Evolutionary conservation across 106 monocot species (phyloP).

Genomic region (Acanthochlamys bracteata): DNA sequence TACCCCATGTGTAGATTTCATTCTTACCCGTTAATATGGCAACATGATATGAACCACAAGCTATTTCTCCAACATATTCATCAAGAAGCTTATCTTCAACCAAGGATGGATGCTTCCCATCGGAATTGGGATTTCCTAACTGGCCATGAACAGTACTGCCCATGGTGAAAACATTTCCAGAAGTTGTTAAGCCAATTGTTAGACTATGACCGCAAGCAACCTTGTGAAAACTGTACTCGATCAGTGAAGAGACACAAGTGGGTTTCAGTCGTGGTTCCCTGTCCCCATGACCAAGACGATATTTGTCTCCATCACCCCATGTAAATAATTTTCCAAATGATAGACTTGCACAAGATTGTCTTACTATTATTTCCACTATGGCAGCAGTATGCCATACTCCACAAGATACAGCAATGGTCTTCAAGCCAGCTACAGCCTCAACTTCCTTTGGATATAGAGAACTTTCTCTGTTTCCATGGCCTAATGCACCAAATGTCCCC

Average conservation of each 20-base stretch:
- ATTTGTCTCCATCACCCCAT: slow-evolving; percentile 97
- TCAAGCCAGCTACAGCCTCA: slow-evolving; percentile 79
- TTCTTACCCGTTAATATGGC: too few species aligned
- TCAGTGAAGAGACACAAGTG: slow-evolving; percentile 85
- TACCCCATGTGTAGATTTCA: too few species aligned
- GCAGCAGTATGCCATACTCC: slow-evolving; percentile 97
- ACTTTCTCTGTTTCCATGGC: slow-evolving; percentile 80
- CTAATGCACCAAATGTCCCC: slow-evolving; percentile 86
- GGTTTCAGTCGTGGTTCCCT: slow-evolving; percentile 72
- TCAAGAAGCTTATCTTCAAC: slow-evolving; percentile 83
- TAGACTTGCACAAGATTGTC: slow-evolving; percentile 55
- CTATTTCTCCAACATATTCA: too few species aligned
- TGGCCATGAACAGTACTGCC: slow-evolving; percentile 93
- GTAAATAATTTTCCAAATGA: slow-evolving; percentile 91
- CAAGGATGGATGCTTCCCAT: slow-evolving; percentile 75
- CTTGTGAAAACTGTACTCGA: slow-evolving; percentile 86
- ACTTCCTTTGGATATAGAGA: slow-evolving; percentile 66
- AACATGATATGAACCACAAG: too few species aligned
- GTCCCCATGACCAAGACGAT: slow-evolving; percentile 90
- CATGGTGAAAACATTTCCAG: slow-evolving; percentile 63
- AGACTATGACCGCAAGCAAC: slow-evolving; percentile 85
- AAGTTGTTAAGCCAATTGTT: slow-evolving; percentile 78
- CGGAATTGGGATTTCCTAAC: slow-evolving; percentile 75
- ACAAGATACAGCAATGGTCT: slow-evolving; percentile 83
- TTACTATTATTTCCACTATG: slow-evolving; percentile 74